Conservation (phyloP, 805 yeast genomes). For the Suhomyces pyralidae region DNA sequence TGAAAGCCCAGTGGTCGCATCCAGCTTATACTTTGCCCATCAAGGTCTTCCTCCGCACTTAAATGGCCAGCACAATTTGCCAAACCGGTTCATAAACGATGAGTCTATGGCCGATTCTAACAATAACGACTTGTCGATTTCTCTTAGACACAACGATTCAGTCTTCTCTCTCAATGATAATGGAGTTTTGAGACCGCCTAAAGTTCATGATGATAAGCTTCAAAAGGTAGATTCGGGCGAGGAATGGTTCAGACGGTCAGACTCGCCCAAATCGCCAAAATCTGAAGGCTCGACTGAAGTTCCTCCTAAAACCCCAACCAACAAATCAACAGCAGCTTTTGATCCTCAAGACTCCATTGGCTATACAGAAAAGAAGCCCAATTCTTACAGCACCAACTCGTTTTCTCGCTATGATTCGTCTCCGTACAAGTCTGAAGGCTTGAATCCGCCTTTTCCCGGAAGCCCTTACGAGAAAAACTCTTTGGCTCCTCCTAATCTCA, state of each 20-base stretch:
- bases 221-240: not conserved
- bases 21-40: constrained; percentile 53
- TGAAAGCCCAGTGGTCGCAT: constrained; percentile 25
- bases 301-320: constrained; percentile 6
- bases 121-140: constrained; percentile 26
- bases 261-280: constrained; percentile 5
- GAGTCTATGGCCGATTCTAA: constrained; percentile 17
- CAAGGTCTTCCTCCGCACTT: constrained; percentile 59
- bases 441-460: too few relatives aligned
- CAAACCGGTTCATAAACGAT: constrained; percentile 7
- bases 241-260: not conserved
- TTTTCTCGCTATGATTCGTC: too few relatives aligned
- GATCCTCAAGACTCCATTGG: not conserved
- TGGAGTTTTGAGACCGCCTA: constrained; percentile 21
- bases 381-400: too few relatives aligned
- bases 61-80: constrained; percentile 11
- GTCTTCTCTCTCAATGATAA: constrained; percentile 23
- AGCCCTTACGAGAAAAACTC: not conserved
- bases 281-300: not conserved
- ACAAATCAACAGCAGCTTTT: not conserved
- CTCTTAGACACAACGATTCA: constrained; percentile 40
- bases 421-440: not conserved
- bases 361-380: not conserved
- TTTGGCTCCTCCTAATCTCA: constrained; percentile 9
- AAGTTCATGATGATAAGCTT: constrained; percentile 8